Base-by-base conservation (phyloP, 345 rosid species). In the Salix dunnii region DNA sequence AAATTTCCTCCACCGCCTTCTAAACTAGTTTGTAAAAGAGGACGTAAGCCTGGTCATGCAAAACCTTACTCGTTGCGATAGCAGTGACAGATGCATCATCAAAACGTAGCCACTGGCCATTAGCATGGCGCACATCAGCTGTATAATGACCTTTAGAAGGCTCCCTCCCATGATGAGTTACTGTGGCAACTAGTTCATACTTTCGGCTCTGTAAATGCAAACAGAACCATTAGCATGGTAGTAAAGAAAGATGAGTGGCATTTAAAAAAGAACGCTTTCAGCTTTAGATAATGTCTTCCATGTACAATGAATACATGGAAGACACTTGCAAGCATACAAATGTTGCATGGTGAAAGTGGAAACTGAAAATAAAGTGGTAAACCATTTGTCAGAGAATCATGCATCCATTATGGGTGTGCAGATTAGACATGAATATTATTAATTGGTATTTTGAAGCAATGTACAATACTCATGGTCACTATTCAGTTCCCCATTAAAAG, bases 61-160 rank as follows among this genome's bases (percentile, higher is more conserved):
- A 76, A 68, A 93, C 98, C 87, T 87, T 87, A 71, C 83, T 82
- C 31, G 85, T 84, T 53, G 88, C 88, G 63, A 96, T 90, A 38
- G 89, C 84, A 27, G 86, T 84, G 55, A 96, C 93, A 58, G 88
- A 90, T 23, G 97, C 90, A 86, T 96, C 97, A 48, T 96, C 96
- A 65, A 89, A 92, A 27, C 88, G 90, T n/a, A 96, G 82, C 99
- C 98, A 93, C 68, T 89, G 94, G 71, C 87, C 83, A 60, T 89
- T 90, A 49, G 84, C 82, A 53, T 85, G 80, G 8, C 91, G 87
- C 12, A 90, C 92, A 84, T 96, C 99, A 2, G 99, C 87, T 2
- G 97, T 93, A 62, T 96, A 96, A 82, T 96, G 98, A 42, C 98
- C 99, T 86, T 91, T 93, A 0, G 97, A 93, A 5, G 97, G 95